Conservation (phyloP, 1,139 yeast species). For the Pichia sp. region DNA sequence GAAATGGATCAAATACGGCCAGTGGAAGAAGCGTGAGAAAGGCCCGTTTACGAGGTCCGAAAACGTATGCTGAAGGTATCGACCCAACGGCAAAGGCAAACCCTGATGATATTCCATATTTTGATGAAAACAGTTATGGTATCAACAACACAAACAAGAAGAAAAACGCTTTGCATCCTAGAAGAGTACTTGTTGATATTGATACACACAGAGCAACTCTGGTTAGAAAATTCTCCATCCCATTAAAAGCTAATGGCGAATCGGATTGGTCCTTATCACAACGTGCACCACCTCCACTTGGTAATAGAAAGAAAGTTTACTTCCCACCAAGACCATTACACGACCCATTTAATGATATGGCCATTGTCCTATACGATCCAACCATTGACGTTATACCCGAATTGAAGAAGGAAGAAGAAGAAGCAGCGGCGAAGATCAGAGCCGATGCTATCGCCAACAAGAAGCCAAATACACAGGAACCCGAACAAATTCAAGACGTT, state of each 20-base stretch:
- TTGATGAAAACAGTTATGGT: slow-evolving; percentile 27
- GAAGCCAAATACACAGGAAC: slow-evolving; percentile 13
- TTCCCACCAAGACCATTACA: slow-evolving; percentile 87
- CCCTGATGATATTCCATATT: slow-evolving; percentile 5
- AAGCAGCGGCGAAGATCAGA: slow-evolving; percentile 20
- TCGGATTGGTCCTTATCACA: slow-evolving; percentile 25
- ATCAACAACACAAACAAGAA: slow-evolving; percentile 27
- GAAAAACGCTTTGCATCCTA: slow-evolving; percentile 32
- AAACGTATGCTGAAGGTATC: slow-evolving; percentile 38
- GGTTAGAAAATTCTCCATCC: slow-evolving; percentile 36
- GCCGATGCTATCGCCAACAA: slow-evolving; percentile 20
- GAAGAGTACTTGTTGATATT: slow-evolving; percentile 26
- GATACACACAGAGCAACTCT: slow-evolving; percentile 26
- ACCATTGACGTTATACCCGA: slow-evolving; percentile 71
- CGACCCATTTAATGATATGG: slow-evolving; percentile 92
- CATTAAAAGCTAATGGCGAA: slow-evolving; percentile 32
- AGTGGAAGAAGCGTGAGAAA: slow-evolving; percentile 26
- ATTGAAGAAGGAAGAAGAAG: slow-evolving; percentile 29
- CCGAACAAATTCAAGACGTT: background rate
- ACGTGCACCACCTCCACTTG: slow-evolving; percentile 81
- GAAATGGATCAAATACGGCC: background rate
- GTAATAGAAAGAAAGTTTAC: slow-evolving; percentile 67
- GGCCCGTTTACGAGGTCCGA: slow-evolving; percentile 36
- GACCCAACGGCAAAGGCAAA: slow-evolving; percentile 20
- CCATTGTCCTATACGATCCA: slow-evolving; percentile 94